Base-by-base conservation (phyloP, 2,329 filamentous ascomycete species). In the Pestalotiopsis sp. region DNA sequence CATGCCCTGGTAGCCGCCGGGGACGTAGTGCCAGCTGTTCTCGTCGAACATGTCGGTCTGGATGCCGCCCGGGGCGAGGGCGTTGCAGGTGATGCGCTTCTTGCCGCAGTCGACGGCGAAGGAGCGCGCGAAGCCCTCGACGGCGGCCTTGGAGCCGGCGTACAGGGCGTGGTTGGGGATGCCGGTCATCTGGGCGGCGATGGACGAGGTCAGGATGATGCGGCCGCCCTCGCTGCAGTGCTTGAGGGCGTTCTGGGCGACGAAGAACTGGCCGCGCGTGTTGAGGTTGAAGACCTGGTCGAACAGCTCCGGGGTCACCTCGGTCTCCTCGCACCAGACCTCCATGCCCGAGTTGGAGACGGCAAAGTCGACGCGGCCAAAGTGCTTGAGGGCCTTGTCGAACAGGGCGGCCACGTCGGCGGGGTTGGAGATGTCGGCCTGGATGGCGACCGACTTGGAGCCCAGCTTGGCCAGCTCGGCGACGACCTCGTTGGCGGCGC, bases 31-130 rank as follows among this genome's bases (percentile, higher is more conserved):
- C 88, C 89, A 91, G 27, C 89, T 86, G 79, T 91, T 91, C 79
- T 89, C 86, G 70, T 90, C 85, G 82, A 91, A 94, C 92, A 94
- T 94, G 79, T 94, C 92, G 58, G 86, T 90, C 86, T 92, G 91
- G 83, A 93, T 90, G 59, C 91, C 91, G 68, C 91, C 91, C 1
- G 91, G 91, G 2, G 91, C 91, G 61, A 93, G 90, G 72, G 90
- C 90, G 75, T 93, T 93, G 80, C 91, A 90, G 0, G 91, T 93
- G 76, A 93, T 90, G 65, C 89, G 86, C 75, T 87, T 86, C 74
- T 84, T 85, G 69, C 91, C 91, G 78, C 91, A 92, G 80, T 93
- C 91, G 66, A 90, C 91, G 7, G 91, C 88, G 75, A 93, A 92
- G 31, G 87, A 86, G 80, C 91, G 91, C 76, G 91, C 89, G 82